Conservation (phyloP, 306 rosid genomes). For the Glycine tomentella region DNA sequence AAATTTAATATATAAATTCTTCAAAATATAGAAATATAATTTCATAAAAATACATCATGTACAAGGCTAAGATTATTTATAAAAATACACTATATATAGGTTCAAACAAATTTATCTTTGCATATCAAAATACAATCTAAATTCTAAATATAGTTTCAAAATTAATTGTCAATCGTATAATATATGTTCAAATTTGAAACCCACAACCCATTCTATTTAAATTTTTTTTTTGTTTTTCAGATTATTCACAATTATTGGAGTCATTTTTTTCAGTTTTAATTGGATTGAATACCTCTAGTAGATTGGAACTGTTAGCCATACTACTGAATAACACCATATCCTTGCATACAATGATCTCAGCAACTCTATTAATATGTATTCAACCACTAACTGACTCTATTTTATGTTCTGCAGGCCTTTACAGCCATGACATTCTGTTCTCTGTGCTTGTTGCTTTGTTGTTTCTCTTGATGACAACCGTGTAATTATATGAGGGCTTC, state of each 20-base stretch:
- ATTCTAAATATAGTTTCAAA: neutral
- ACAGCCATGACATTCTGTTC: conserved; percentile 43
- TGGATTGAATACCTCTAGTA: neutral
- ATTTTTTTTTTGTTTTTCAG: neutral
- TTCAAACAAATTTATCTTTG: neutral
- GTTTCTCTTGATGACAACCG: conserved; percentile 53
- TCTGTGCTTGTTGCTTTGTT: conserved; percentile 57
- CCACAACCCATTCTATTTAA: neutral
- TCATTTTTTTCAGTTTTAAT: neutral
- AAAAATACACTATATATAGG: neutral
- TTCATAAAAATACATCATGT: conserved; percentile 3
- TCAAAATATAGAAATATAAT: neutral
- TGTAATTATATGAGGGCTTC: conserved; percentile 44
- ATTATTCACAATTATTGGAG: neutral
- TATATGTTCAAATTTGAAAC: neutral
- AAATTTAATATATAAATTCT: neutral
- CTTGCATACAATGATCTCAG: neutral
- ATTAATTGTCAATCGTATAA: neutral
- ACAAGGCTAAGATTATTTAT: neutral
- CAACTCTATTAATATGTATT: conserved; percentile 11
- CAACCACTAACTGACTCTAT: neutral
- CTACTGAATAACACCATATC: conserved; percentile 2
- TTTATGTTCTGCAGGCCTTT: conserved; percentile 65
- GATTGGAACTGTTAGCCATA: neutral
- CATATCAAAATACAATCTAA: neutral